phyloP scores from a whole-genome alignment of 768 basidiomycete genomes.

The Kwoniella heveanensis region DNA sequence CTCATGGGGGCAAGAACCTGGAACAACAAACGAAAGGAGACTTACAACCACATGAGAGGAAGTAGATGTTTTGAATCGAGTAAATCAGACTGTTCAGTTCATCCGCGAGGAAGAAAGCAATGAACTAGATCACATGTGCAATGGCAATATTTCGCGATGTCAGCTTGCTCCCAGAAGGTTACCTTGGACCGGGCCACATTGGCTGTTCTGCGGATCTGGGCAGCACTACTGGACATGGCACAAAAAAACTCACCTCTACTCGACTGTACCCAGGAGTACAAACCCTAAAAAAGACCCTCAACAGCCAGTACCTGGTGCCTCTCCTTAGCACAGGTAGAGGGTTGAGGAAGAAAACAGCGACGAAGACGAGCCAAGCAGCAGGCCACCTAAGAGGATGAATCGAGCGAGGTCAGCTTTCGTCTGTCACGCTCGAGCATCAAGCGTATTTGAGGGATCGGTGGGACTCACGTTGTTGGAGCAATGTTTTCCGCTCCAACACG shows the following conservation, averaged over 20 bases:
- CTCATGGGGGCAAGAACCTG: too few species aligned
- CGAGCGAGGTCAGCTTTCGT: not conserved
- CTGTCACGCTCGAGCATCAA: not conserved
- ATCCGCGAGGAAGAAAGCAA: constrained; percentile 60
- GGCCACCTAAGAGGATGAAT: constrained; percentile 47
- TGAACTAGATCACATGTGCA: constrained; percentile 48
- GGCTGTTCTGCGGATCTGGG: too few species aligned
- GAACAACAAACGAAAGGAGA: not conserved
- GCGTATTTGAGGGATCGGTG: too few species aligned
- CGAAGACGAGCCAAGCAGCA: constrained; percentile 71
- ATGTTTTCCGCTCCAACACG: constrained; percentile 63
- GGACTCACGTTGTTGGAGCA: constrained; percentile 65
- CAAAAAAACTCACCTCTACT: constrained; percentile 67
- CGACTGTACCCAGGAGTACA: constrained; percentile 68
- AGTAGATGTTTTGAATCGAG: constrained; percentile 71
- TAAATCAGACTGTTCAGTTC: constrained; percentile 66
- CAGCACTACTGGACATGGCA: too few species aligned
- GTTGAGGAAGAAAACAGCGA: constrained; percentile 66
- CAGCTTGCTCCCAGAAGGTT: too few species aligned
- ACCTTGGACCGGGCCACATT: too few species aligned
- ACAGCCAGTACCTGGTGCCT: constrained; percentile 76
- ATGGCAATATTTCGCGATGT: too few species aligned
- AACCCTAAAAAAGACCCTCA: constrained; percentile 67
- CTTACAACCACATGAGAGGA: constrained; percentile 67
- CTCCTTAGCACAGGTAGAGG: constrained; percentile 71